These are phyloP conservation scores for Chaetoscypha palmicola DNA, from an alignment of 2,329 filamentous ascomycete species.

Conservation along the genomic window DNA sequence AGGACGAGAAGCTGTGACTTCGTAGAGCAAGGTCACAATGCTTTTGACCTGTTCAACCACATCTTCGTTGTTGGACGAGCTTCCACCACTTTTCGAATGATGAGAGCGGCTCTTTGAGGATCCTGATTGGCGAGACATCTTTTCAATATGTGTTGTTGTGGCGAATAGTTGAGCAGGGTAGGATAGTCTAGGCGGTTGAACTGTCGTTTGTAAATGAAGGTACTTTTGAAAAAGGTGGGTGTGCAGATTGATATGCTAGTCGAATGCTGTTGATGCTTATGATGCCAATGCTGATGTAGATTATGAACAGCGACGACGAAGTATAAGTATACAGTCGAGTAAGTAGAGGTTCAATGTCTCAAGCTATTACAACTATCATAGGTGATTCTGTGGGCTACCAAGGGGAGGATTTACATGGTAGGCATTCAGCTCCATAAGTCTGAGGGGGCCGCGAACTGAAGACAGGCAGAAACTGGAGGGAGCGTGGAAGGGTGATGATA, in stretches of 20 bases:
- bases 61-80: conserved; percentile 17
- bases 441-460: not conserved
- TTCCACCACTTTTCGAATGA: conserved; percentile 12
- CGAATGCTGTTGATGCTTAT: not conserved
- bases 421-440: conserved; percentile 4
- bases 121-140: conserved; percentile 20
- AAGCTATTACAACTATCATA: not conserved
- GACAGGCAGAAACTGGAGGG: conserved; percentile 2
- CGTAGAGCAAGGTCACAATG: conserved; percentile 24
- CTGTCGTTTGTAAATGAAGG: too few species aligned
- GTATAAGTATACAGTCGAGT: conserved; percentile 4
- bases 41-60: conserved; percentile 25
- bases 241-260: too few species aligned
- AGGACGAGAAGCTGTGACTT: conserved; percentile 21
- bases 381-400: not conserved
- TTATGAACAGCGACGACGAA: not conserved
- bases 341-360: too few species aligned
- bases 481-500: conserved; percentile 1
- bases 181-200: too few species aligned
- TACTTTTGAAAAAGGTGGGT: too few species aligned
- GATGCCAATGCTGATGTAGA: not conserved
- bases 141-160: not conserved
- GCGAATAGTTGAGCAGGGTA: too few species aligned
- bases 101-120: conserved; percentile 18
- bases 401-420: not conserved